phyloP scores from a whole-genome alignment of 2,329 filamentous ascomycete species.

The Rutstroemia sp. region DNA sequence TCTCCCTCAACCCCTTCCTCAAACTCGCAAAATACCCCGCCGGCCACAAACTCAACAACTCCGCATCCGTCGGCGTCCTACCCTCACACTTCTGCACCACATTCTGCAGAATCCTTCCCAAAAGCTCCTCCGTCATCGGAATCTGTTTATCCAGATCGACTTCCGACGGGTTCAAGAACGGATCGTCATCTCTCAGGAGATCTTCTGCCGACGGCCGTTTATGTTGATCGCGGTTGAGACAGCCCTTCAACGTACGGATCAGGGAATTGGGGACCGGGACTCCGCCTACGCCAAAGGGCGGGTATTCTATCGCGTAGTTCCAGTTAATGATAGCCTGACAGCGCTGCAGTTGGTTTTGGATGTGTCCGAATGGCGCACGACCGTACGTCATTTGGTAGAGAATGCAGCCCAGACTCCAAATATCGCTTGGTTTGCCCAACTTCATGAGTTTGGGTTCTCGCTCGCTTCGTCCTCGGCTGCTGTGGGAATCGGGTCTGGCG shows the following conservation, averaged over 20 bases:
- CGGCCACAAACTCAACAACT: slow-evolving; percentile 49
- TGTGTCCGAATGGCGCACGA: slow-evolving; percentile 90
- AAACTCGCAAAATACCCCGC: slow-evolving; percentile 55
- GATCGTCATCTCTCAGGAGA: slow-evolving; percentile 50
- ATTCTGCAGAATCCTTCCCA: slow-evolving; percentile 55
- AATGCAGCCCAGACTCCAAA: slow-evolving; percentile 95
- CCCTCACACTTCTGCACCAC: slow-evolving; percentile 48
- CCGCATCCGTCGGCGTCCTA: slow-evolving; percentile 49
- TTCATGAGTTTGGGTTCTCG: slow-evolving; percentile 73
- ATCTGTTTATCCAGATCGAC: slow-evolving; percentile 41
- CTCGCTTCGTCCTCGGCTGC: slow-evolving; percentile 23
- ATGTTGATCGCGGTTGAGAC: slow-evolving; percentile 54
- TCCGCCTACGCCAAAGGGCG: slow-evolving; percentile 59
- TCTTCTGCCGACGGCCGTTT: slow-evolving; percentile 57
- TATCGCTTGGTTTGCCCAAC: slow-evolving; percentile 88
- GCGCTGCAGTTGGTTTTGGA: slow-evolving; percentile 76
- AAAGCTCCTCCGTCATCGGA: slow-evolving; percentile 54
- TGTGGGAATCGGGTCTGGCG: slow-evolving; percentile 32
- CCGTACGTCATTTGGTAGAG: slow-evolving; percentile 98
- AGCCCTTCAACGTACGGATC: slow-evolving; percentile 54
- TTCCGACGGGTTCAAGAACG: slow-evolving; percentile 57
- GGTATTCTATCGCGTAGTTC: slow-evolving; percentile 65
- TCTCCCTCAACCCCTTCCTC: slow-evolving; percentile 29
- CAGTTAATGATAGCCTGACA: slow-evolving; percentile 84
- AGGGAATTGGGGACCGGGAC: slow-evolving; percentile 51